Conservation (phyloP, 164 flowering plant genomes). For the Vitis riparia region DNA sequence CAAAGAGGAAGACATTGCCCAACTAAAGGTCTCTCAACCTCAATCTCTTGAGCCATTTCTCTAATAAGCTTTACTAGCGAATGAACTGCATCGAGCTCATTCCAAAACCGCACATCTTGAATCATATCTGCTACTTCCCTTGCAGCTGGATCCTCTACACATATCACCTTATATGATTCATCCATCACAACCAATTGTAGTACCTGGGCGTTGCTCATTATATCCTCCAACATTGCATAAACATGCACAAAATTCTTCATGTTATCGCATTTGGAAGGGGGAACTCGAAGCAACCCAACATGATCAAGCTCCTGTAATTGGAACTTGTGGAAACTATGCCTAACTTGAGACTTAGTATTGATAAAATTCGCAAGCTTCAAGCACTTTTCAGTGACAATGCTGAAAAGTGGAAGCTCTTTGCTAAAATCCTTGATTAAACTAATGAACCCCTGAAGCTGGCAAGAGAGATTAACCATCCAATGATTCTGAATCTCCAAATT, state of each 20-base stretch:
- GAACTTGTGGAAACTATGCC: conserved; percentile 27
- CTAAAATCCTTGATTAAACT: conserved; percentile 44
- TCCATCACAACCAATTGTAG: conserved; percentile 38
- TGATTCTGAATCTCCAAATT: conserved; percentile 41
- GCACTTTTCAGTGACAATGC: conserved; percentile 38
- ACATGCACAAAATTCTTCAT: conserved; percentile 22
- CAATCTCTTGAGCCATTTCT: conserved; percentile 44
- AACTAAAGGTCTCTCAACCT: conserved; percentile 40
- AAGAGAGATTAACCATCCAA: conserved; percentile 48
- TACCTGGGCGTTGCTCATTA: conserved; percentile 28
- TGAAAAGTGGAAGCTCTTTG: conserved; percentile 41
- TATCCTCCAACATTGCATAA: conserved; percentile 35
- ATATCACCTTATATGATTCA: conserved; percentile 29
- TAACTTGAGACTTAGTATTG: conserved; percentile 28
- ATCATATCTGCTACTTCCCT: conserved; percentile 35
- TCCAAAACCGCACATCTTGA: conserved; percentile 39
- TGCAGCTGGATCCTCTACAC: conserved; percentile 28
- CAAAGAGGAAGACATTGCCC: conserved; percentile 54
- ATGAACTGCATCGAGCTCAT: conserved; percentile 41
- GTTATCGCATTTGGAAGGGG: conserved; percentile 19
- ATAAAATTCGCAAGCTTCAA: conserved; percentile 39
- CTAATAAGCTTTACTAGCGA: conserved; percentile 39
- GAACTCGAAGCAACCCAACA: conserved; percentile 33
- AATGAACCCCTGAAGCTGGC: conserved; percentile 40
- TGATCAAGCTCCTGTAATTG: conserved; percentile 33